Base-by-base conservation (phyloP, 768 basidiomycete genomes). In the Pisolithus microcarpus region DNA sequence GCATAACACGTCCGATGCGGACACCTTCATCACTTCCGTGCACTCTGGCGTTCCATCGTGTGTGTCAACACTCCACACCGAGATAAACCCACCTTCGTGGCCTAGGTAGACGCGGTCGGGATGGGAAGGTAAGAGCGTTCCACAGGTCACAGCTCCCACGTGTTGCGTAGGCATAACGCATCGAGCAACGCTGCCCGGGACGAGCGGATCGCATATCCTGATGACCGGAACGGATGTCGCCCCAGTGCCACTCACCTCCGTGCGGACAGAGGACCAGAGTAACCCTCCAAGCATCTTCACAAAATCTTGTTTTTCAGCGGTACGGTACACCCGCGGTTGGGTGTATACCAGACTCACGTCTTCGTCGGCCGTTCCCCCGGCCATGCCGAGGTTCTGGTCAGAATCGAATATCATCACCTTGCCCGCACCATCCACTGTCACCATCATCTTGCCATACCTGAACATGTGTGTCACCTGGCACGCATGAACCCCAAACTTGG, bases 21-120 rank as follows among this genome's bases (percentile, higher is more conserved):
- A 81, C 45, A 96, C 81, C 68, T 87, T 91, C 60, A 91, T 72
- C 23, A 88, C 84, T 55, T 88, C 85, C 13, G 80, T 60, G 61
- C 89, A 95, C 7, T 62, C 63, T 1, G 87, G 85, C 40, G 75
- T 70, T 38, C 78, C 80, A 52, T 80, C 82, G 2, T 68, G 70
- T 0, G 75, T 74, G 2, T 72, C 71, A 9, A 80, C 54, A 21
- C 69, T 58, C 93, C 96, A 99, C n/a, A 94, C 72, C 2, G 84
- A 85, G 55, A 98, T 75, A 60, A 77, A 84, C 0, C 95, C 95
- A 38, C 87, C 92, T 65, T 98, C 94, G 59, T 99, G 95, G 0
- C 88, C 92, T 31, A 99, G 72, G 59, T 85, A 96, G 37, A 90
- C 85, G 26, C 73, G 66, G 2, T 78, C 73, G 0, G 84, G 83